Evolutionary conservation across 805 yeast species (phyloP), one percentile per base, ranked within the genome.

Genomic region (Starmera caribaea): DNA sequence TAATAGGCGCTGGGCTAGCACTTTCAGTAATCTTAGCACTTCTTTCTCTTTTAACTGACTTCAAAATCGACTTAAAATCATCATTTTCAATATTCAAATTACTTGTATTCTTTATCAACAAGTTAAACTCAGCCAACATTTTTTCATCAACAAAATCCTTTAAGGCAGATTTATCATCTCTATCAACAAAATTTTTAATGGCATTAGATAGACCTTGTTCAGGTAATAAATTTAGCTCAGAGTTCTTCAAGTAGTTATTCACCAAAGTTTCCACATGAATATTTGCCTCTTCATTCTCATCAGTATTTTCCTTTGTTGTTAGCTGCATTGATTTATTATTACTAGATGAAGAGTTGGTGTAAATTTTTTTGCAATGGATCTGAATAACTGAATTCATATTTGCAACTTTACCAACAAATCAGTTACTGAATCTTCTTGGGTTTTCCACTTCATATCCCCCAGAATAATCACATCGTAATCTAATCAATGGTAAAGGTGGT

Each of bases 381-480:
- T 76, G 79, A 3, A 90, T 74, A 8, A 89, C 85, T 50, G 88
- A 94, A 51, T 85, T 81, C n/a, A 80, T 76, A 57, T 92, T 92
- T 4, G 97, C 98, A 2, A 90, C 92, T 45, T 69, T 69, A 0
- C 96, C 96, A 6, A 84, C 95, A 66, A 90, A 92, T 51, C 86
- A 66, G 53, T 89, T 87, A 13, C 96, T 86, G 45, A 92, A 86
- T 45, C 96, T 64, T 38, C 94, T 68, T 0, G 95, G 84, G 53
- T 89, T 90, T 52, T 89, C 97, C 14, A 92, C 87, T 48, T 88
- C 96, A 52, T 74, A 90, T 5, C 89, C 95, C 1, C 94, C 96
- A 16, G 85, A 68, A 50, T 90, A 90, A 48, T 92, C 97, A 0
- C 89, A 96, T 30, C 88, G 66, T 14, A 92, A 58, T 36, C 98